phyloP scores from a whole-genome alignment of 148 eudicot genomes.

The Fagopyrum homotropicum region DNA sequence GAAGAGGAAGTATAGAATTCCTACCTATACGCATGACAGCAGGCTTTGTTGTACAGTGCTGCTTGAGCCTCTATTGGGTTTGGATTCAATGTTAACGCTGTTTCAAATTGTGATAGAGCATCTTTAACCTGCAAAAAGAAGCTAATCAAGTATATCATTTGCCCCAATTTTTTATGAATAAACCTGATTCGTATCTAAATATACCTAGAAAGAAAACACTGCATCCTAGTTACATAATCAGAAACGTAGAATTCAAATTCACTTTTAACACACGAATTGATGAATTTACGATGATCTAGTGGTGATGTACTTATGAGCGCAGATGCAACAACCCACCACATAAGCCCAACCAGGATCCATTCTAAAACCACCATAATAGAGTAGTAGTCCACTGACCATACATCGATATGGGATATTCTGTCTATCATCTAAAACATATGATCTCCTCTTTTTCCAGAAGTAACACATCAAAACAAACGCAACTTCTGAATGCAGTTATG shows the following conservation, averaged over 20 bases:
- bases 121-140: conserved; percentile 67
- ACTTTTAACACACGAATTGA: no score
- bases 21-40: conserved; percentile 97
- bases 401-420: no score
- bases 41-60: conserved; percentile 97
- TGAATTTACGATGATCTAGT: no score
- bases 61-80: conserved; percentile 95
- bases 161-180: background rate
- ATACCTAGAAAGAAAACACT: background rate
- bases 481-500: background rate
- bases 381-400: no score
- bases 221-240: background rate
- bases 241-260: background rate
- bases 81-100: conserved; percentile 75
- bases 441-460: background rate
- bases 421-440: no score
- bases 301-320: no score
- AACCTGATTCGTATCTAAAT: background rate
- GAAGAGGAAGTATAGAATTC: conserved; percentile 1
- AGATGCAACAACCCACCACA: no score
- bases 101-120: conserved; percentile 77
- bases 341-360: no score
- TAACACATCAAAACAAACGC: background rate
- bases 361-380: no score
- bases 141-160: background rate